These are phyloP conservation scores for Neopestalotiopsis sp. DNA, from an alignment of 2,329 filamentous ascomycete species.

Conservation along the genomic window DNA sequence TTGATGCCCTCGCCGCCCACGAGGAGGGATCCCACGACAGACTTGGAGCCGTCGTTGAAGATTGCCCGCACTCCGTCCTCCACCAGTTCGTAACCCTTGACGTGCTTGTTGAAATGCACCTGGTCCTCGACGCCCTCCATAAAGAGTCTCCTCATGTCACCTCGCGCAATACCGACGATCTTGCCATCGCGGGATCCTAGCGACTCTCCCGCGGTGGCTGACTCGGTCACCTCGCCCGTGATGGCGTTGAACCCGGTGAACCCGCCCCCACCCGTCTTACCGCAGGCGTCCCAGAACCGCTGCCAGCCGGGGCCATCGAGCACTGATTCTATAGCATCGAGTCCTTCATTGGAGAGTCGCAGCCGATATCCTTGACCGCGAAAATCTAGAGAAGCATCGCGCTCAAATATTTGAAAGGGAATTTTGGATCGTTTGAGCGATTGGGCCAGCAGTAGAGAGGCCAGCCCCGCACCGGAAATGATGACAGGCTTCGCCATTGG, in stretches of 20 bases:
- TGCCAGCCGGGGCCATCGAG: slow-evolving; percentile 52
- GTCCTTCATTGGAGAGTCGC: slow-evolving; percentile 59
- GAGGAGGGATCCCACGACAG: slow-evolving; percentile 62
- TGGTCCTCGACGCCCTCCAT: slow-evolving; percentile 58
- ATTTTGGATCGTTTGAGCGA: slow-evolving; percentile 46
- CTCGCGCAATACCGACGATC: slow-evolving; percentile 64
- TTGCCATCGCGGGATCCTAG: slow-evolving; percentile 61
- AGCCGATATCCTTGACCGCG: slow-evolving; percentile 68
- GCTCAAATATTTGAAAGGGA: slow-evolving; percentile 63
- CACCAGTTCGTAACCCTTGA: slow-evolving; percentile 64
- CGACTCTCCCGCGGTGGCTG: slow-evolving; percentile 33
- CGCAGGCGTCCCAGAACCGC: slow-evolving; percentile 63
- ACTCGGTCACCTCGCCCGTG: slow-evolving; percentile 47
- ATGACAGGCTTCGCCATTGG: slow-evolving; percentile 37
- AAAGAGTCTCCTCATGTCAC: slow-evolving; percentile 66
- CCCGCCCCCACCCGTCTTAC: slow-evolving; percentile 63
- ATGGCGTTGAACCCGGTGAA: slow-evolving; percentile 56
- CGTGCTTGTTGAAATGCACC: slow-evolving; percentile 60
- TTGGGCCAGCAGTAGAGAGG: slow-evolving; percentile 49
- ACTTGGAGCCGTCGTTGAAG: slow-evolving; percentile 65
- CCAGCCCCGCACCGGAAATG: slow-evolving; percentile 49
- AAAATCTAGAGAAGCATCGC: slow-evolving; percentile 53
- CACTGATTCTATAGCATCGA: slow-evolving; percentile 65
- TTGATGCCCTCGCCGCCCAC: slow-evolving; percentile 68
- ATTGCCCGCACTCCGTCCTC: slow-evolving; percentile 57